A percentile compares a stretch with the other conserved stretches of the same genome.
These are phyloP conservation scores for Zymoseptoria crescenta DNA, from an alignment of 2,329 filamentous ascomycete genomes.

Conservation along the genomic window DNA sequence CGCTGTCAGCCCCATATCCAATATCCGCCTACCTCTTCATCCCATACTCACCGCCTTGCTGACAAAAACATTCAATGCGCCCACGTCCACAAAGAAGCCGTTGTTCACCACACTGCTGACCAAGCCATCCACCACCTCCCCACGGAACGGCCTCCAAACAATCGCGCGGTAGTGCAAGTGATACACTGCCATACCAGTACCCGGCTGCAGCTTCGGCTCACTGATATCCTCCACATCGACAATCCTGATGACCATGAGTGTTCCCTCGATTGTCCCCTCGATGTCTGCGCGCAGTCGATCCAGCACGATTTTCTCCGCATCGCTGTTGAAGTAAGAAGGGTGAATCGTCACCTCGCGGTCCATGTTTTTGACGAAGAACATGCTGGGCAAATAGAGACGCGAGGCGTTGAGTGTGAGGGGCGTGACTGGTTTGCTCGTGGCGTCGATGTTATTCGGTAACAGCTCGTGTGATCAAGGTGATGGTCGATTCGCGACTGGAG, in stretches of 20 bases:
- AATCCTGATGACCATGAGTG: slow-evolving; percentile 96
- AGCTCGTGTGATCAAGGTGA: neutral
- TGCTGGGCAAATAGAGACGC: slow-evolving; percentile 32
- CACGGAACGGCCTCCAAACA: slow-evolving; percentile 95
- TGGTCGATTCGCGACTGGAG: neutral
- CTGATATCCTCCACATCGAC: slow-evolving; percentile 95
- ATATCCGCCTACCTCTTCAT: neutral
- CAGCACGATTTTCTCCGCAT: slow-evolving; percentile 86
- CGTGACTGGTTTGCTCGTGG: neutral
- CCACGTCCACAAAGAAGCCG: slow-evolving; percentile 82
- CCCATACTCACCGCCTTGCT: slow-evolving; percentile 64
- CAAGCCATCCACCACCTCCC: slow-evolving; percentile 94
- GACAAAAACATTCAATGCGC: slow-evolving; percentile 70
- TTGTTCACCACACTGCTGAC: slow-evolving; percentile 86
- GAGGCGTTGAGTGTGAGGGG: neutral
- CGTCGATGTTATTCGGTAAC: neutral
- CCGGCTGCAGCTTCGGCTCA: slow-evolving; percentile 75
- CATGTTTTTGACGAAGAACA: slow-evolving; percentile 98
- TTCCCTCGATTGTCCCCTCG: slow-evolving; percentile 89
- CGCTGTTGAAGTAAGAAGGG: slow-evolving; percentile 91
- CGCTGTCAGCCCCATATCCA: slow-evolving; percentile 1
- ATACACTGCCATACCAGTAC: slow-evolving; percentile 87
- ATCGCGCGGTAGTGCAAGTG: slow-evolving; percentile 92
- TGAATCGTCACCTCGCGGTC: slow-evolving; percentile 92
- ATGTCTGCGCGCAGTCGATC: slow-evolving; percentile 86